Base-by-base conservation (phyloP, 768 basidiomycete genomes). In the Kwoniella dejecticola region DNA sequence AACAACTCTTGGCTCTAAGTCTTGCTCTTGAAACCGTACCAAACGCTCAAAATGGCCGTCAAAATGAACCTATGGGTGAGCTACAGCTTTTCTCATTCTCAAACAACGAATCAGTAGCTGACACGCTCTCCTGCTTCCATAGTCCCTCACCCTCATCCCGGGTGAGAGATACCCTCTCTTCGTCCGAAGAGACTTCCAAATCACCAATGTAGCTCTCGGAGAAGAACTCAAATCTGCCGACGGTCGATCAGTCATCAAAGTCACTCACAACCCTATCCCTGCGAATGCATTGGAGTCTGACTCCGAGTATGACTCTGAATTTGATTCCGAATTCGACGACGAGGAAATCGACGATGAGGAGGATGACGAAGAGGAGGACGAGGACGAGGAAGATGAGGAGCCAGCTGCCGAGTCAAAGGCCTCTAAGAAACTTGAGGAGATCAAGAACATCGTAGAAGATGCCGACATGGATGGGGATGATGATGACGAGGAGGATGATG, bases 151-250 rank as follows among this genome's bases (percentile, higher is more conserved):
- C 60, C 72, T 74, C 45, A 58, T 74, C 36, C 55, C 57, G 58
- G 74, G 74, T 52, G 73, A 88, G 68, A 79, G 83, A 62, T 80
- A 85, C 72, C 80, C 82, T 52, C 67, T 92, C 74, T 73, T 82
- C 23, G 85, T 88, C 60, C 84, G 84, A 56, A 83, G 83, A 33
- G 88, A 89, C 79, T 80, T 94, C 74, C 83, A 84, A 73, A 84
- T 96, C 73, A 91, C 89, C 74, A 92, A 91, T 76, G 86, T 87
- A 45, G 85, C 91, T 2, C 85, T 93, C 50, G 88, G 88, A 53
- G 88, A 90, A 60, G 83, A 85, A 68, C 81, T 94, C 58, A 82
- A 79, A 38, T 87, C 91, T 75, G 69, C 81, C 50, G 80, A 81
- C 50, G 77, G 73, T 41, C 70, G 79, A 63, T 78, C 79, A 5